phyloP scores from a whole-genome alignment of 352 stramenopile genomes.

The Globisporangium irregulare region DNA sequence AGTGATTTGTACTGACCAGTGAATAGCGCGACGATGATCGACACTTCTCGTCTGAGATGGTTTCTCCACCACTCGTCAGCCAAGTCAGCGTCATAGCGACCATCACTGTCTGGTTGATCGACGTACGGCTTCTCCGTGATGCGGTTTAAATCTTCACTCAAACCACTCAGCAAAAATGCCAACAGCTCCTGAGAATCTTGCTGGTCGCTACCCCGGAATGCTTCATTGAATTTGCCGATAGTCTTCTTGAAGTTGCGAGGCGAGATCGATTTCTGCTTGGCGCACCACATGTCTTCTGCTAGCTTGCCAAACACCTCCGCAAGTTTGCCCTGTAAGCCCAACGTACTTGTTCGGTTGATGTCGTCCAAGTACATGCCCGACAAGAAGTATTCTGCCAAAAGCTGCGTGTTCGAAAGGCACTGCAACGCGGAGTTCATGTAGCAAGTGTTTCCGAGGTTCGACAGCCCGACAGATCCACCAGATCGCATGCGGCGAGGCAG shows the following conservation, averaged over 20 bases:
- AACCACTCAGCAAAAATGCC: constrained; percentile 93
- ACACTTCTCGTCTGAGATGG: constrained; percentile 97
- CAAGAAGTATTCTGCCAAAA: constrained; percentile 96
- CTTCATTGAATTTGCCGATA: constrained; percentile 93
- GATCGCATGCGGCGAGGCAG: constrained; percentile 72
- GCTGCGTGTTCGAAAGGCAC: constrained; percentile 94
- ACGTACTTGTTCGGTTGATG: constrained; percentile 96
- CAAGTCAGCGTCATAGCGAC: constrained; percentile 95
- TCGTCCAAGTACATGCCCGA: constrained; percentile 90
- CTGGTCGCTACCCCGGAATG: constrained; percentile 97
- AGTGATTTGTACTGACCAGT: constrained; percentile 99
- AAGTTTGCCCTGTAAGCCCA: constrained; percentile 94
- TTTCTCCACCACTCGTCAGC: constrained; percentile 99
- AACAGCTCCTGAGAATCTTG: constrained; percentile 98
- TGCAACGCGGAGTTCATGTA: constrained; percentile 95
- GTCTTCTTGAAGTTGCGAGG: constrained; percentile 93
- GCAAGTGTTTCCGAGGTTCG: constrained; percentile 95
- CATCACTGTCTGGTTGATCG: constrained; percentile 96
- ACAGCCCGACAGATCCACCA: constrained; percentile 70
- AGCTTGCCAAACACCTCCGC: constrained; percentile 95
- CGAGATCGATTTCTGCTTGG: constrained; percentile 91
- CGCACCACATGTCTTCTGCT: constrained; percentile 94
- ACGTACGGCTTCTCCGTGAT: constrained; percentile 97
- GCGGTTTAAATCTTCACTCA: constrained; percentile 99
- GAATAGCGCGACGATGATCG: constrained; percentile 99